Base-by-base conservation (phyloP, 805 yeast genomes). In the Candida silvicultrix region DNA sequence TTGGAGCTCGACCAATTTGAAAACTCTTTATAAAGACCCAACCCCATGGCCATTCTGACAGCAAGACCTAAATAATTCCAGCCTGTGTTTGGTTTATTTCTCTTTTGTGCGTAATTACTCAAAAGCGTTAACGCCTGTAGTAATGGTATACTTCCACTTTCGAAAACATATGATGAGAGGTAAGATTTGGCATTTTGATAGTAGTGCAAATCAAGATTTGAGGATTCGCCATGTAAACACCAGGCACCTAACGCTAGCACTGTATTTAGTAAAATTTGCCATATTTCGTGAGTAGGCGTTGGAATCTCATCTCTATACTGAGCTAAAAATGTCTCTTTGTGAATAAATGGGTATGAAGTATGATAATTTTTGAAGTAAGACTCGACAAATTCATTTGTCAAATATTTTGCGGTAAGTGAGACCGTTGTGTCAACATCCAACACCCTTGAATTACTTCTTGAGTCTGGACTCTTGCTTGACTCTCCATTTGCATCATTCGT, bases 161-260 rank as follows among this genome's bases (percentile, higher is more conserved):
- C 86, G 54, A 82, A 76, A 8, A 81, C 73, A 47, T 68, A 68
- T 35, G 68, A 66, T 41, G 66, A 65, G 38, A 80, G 50, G 46
- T 64, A 63, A 11, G 66, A 62, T 58, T 75, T 72, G 19, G 82
- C 81, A 49, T 74, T 68, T 41, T 73, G 73, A 54, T 79, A 83
- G 49, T 80, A 83, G 40, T 74, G 66, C 32, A 79, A 49, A 55
- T 82, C 86, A 37, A 73, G 66, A 45, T 69, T 70, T 2, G 76
- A 66, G 16, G 69, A 56, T 50, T 80, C 83, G 14, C 82, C 83
- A 52, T 75, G 71, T 11, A 74, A 50, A 57, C 85, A 79, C 83
- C 85, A 82, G 21, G 85, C 75, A 15, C 89, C 89, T n/a, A 83
- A 62, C 0, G 85, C 84, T 23, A 81, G 59, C 0, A 82, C 78